Evolutionary conservation across 2,329 filamentous ascomycete genomes (phyloP), one percentile per base, ranked within the genome.

Genomic region (Rhinocladiella mackenziei): DNA sequence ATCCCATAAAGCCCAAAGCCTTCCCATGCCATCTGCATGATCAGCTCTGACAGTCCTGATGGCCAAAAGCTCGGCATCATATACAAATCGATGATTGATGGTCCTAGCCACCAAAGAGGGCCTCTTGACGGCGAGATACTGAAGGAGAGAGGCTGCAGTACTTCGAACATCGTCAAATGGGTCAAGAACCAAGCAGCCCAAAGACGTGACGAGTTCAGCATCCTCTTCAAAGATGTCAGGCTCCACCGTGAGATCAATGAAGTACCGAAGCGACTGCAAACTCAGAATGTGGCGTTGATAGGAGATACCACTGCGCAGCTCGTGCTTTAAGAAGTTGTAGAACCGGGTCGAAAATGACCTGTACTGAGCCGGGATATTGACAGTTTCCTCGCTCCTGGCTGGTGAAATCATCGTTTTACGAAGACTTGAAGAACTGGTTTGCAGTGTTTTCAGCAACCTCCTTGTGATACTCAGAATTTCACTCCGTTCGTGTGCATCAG

Each of bases 151-250:
- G 10, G 74, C 63, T 5, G 78, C 67, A 1, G 65, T 67, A 34
- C 68, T 79, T 54, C 91, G 77, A 3, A 97, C 85, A 63, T 98
- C 92, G 45, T 97, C 92, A 58, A 94, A 98, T 0, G 91, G 87
- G 57, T 98, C 86, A 60, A 94, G 73, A 5, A 94, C 66, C 15
- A 95, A 76, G 62, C 95, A 88, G 10, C 89, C 69, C 5, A 97
- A 69, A 3, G 81, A 71, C 35, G 84, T 42, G 15, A 46, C 19
- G 13, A 68, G 83, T 39, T 2, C 54, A 52, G 1, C 35, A 8
- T 38, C 62, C 22, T 37, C 23, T 39, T 26, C 6, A 14, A 43
- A 45, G 6, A 45, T 33, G 65, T 22, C 43, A 18, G 34, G 34
- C n/a, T 39, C 31, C 23, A 40, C 10, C 29, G 35, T 8, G 15